Percentiles rank a stretch among this genome's conserved stretches.
Evolutionary conservation across 192 early-diverging fungal genomes (phyloP).

Genomic region (Neocallimastix lanati): DNA sequence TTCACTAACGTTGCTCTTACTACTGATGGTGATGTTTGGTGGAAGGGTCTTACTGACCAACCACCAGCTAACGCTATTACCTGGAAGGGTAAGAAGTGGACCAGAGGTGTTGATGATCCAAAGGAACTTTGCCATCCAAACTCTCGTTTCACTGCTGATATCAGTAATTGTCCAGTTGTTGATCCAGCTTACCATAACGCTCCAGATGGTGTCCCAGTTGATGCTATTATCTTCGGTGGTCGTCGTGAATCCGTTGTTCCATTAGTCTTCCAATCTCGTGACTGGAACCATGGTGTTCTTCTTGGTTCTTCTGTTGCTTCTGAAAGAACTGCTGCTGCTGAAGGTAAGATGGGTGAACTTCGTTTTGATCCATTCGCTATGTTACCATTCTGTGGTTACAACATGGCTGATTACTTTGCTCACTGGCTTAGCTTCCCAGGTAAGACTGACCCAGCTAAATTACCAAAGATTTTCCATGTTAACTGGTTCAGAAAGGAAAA

Average conservation of each 20-base stretch:
- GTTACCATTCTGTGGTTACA: no score
- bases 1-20: slow-evolving; percentile 4
- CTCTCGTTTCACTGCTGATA: slow-evolving; percentile 2
- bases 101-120: background rate
- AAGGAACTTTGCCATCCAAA: slow-evolving; percentile 3
- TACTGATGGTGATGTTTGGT: slow-evolving; percentile 3
- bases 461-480: slow-evolving; percentile 5
- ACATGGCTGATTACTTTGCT: slow-evolving; percentile 4
- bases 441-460: background rate
- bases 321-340: slow-evolving; percentile 5
- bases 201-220: background rate
- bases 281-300: no score
- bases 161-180: background rate
- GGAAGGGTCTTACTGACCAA: slow-evolving; percentile 1
- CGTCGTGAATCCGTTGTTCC: slow-evolving; percentile 1
- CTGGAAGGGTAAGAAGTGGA: slow-evolving; percentile 1
- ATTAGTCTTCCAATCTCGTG: no score
- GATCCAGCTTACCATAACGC: slow-evolving; percentile 3
- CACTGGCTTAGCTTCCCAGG: slow-evolving; percentile 5
- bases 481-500: slow-evolving; percentile 1
- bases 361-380: no score
- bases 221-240: slow-evolving; percentile 2
- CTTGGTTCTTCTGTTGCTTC: no score
- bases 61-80: slow-evolving; percentile 2
- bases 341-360: slow-evolving; percentile 7